A percentile compares a stretch with the other conserved stretches of the same genome.
These are phyloP conservation scores for Carpinus viminea DNA, from an alignment of 306 rosid genomes.

Conservation along the genomic window DNA sequence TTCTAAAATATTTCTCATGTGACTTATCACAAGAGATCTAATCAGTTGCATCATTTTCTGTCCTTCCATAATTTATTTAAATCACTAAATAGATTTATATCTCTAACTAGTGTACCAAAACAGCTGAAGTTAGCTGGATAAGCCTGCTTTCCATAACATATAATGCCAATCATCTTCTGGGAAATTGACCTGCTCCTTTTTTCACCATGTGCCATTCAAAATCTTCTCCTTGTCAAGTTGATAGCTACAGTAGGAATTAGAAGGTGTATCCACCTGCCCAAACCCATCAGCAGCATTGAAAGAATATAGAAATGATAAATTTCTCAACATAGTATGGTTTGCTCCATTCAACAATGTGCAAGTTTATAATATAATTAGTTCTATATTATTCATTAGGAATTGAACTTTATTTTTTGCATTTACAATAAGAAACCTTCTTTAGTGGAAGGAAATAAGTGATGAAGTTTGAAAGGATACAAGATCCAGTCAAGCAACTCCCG, in stretches of 20 bases:
- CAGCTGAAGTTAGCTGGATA: conserved; percentile 60
- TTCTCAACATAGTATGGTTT: conserved; percentile 26
- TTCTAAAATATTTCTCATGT: conserved; percentile 47
- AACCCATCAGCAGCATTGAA: conserved; percentile 12
- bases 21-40: conserved; percentile 63
- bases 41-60: conserved; percentile 34
- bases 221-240: conserved; percentile 13
- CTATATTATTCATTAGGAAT: conserved; percentile 14
- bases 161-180: conserved; percentile 23
- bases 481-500: conserved; percentile 22
- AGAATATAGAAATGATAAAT: conserved; percentile 17
- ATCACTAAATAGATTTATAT: conserved; percentile 21
- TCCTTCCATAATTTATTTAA: conserved; percentile 28
- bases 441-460: conserved; percentile 19
- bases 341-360: conserved; percentile 25
- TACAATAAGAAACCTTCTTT: conserved; percentile 6
- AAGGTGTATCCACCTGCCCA: conserved; percentile 17
- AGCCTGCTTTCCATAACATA: conserved; percentile 38
- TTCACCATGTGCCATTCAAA: background rate
- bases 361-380: conserved; percentile 6
- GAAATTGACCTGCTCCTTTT: conserved; percentile 16
- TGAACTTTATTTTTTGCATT: background rate
- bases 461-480: conserved; percentile 25
- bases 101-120: conserved; percentile 36
- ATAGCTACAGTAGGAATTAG: background rate